Conservation (phyloP, 2,329 filamentous ascomycete genomes). For the Ceratocystis colombiana region DNA sequence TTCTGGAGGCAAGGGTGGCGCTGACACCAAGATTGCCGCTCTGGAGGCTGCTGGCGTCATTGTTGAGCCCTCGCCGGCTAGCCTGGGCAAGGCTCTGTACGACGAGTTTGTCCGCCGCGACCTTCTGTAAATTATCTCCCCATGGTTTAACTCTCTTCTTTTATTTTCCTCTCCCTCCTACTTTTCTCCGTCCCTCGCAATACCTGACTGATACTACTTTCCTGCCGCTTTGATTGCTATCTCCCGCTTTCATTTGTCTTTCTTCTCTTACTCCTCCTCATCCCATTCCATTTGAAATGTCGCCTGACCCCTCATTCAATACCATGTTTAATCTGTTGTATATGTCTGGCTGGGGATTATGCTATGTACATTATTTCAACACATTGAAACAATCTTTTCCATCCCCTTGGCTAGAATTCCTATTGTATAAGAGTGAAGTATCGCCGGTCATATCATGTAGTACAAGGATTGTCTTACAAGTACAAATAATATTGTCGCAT, state of each 20-base stretch:
- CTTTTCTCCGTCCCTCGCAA: background rate
- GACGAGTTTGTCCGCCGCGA: slow-evolving; percentile 94
- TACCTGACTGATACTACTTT: background rate
- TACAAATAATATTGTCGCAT: background rate
- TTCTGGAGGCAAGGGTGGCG: slow-evolving; percentile 91
- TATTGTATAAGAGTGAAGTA: background rate
- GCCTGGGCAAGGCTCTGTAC: slow-evolving; percentile 85
- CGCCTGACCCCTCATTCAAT: background rate
- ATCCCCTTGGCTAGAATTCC: background rate
- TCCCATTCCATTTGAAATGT: background rate
- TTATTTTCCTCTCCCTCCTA: background rate
- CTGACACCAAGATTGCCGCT: slow-evolving; percentile 94
- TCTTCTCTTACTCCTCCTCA: background rate
- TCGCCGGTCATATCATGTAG: background rate
- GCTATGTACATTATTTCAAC: slow-evolving; percentile 14
- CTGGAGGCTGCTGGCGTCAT: slow-evolving; percentile 88
- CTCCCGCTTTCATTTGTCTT: slow-evolving; percentile 1
- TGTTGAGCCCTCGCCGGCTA: slow-evolving; percentile 87
- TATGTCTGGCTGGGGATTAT: background rate
- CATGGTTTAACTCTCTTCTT: slow-evolving; percentile 18
- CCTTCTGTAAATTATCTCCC: slow-evolving; percentile 57
- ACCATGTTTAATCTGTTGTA: background rate
- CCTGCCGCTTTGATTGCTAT: background rate
- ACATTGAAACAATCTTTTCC: background rate
- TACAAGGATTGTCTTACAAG: background rate